Percentiles rank a stretch among this genome's conserved stretches.
Evolutionary conservation across 331 rosid species (phyloP).

Genomic region (Prunus yedoensis): DNA sequence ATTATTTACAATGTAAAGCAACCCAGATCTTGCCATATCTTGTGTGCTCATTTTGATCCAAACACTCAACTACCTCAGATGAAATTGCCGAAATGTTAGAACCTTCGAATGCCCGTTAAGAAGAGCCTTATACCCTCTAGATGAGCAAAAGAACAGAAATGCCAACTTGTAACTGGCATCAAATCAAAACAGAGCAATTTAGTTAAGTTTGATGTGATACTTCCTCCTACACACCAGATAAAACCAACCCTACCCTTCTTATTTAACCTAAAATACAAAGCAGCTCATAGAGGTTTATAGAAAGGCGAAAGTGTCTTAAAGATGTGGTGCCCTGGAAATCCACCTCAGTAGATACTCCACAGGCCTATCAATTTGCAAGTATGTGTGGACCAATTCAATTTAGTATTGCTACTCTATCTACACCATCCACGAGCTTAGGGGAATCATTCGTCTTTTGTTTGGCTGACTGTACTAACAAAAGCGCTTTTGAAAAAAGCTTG

Average conservation of each 20-base stretch:
- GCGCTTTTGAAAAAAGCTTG: background rate
- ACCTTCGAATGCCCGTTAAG: background rate
- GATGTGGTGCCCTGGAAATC: conserved; percentile 7
- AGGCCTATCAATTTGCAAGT: conserved; percentile 23
- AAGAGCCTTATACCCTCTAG: background rate
- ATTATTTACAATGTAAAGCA: background rate
- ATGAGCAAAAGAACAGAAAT: background rate
- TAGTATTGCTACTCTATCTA: background rate
- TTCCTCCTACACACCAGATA: background rate
- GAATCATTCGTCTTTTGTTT: background rate
- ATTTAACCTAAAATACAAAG: background rate
- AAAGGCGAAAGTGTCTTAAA: background rate
- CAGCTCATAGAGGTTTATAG: background rate
- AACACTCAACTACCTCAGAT: background rate
- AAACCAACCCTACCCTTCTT: background rate
- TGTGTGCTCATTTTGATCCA: background rate
- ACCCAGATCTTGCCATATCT: background rate
- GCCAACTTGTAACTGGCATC: background rate
- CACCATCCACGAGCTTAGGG: conserved; percentile 3
- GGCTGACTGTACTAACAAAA: conserved; percentile 10
- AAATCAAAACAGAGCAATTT: conserved; percentile 3
- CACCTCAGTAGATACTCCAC: conserved; percentile 9
- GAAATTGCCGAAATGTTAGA: background rate
- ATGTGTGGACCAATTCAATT: conserved; percentile 4
- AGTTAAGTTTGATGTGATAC: background rate